Evolutionary conservation across 345 rosid species (phyloP).

Genomic region (Laguncularia racemosa): DNA sequence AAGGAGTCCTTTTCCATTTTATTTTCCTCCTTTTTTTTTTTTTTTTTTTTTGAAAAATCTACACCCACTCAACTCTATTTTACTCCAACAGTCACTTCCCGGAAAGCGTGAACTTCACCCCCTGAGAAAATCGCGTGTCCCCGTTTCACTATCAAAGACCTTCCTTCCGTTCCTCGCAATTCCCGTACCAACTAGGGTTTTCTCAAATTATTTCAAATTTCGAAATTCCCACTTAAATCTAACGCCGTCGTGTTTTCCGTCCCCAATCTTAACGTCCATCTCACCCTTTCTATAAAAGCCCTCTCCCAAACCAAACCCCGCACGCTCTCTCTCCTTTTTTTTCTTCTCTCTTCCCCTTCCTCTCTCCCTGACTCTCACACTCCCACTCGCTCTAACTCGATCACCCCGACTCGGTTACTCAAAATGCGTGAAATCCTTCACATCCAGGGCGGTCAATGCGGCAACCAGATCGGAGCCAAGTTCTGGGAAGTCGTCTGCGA

Average conservation of each 20-base stretch:
- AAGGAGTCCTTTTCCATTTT: too few species aligned
- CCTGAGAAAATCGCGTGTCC: constrained; percentile 11
- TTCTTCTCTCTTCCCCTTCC: constrained; percentile 1
- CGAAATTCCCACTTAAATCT: constrained; percentile 29
- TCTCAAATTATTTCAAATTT: constrained; percentile 18
- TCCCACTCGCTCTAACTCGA: background rate
- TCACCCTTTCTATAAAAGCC: constrained; percentile 20
- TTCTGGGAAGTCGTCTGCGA: constrained; percentile 50
- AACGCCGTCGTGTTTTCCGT: constrained; percentile 29
- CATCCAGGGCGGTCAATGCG: constrained; percentile 72
- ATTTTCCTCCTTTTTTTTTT: too few species aligned
- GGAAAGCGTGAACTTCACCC: background rate
- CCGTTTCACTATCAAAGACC: background rate
- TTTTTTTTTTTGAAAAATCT: too few species aligned
- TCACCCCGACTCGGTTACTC: background rate
- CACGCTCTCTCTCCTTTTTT: constrained; percentile 5
- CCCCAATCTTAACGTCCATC: constrained; percentile 17
- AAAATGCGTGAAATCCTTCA: constrained; percentile 78
- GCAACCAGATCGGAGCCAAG: constrained; percentile 75
- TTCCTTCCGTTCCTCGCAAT: constrained; percentile 4
- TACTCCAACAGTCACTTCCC: background rate
- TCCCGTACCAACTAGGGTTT: background rate
- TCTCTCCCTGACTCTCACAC: background rate
- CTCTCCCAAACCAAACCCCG: constrained; percentile 11
- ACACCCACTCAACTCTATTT: too few species aligned